phyloP scores from a whole-genome alignment of 1,284 basidiomycete genomes.

The Fomitopsis palustris region DNA sequence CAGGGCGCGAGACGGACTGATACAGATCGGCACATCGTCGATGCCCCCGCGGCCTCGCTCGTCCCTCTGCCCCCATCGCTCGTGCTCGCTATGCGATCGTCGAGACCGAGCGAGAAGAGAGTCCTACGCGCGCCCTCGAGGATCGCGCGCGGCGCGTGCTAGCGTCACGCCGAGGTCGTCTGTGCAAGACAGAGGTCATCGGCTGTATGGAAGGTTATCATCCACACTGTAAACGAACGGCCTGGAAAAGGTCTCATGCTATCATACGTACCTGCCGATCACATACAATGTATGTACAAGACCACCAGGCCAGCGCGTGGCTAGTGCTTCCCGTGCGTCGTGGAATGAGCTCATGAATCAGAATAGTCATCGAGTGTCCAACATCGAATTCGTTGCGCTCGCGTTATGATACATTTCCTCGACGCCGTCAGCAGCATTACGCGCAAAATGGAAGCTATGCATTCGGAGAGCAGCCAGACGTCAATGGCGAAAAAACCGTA shows the following conservation, averaged over 20 bases:
- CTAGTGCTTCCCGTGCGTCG: too few species aligned
- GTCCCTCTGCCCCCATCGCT: too few species aligned
- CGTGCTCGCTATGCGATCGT: too few species aligned
- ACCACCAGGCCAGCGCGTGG: too few species aligned
- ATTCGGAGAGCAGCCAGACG: conserved; percentile 15
- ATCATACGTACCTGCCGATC: too few species aligned
- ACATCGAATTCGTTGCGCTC: background rate
- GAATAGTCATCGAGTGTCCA: too few species aligned
- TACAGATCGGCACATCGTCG: background rate
- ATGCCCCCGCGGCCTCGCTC: background rate
- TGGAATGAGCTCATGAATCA: too few species aligned
- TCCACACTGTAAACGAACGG: too few species aligned
- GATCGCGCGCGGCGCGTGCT: background rate
- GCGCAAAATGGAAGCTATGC: conserved; percentile 9
- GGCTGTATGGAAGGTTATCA: too few species aligned
- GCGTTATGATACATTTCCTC: conserved; percentile 1
- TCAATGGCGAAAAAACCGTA: conserved; percentile 18
- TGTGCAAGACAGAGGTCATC: too few species aligned
- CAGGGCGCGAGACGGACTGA: background rate
- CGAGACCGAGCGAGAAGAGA: background rate
- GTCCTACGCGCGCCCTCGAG: background rate
- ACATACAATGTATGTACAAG: too few species aligned
- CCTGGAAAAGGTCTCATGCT: too few species aligned
- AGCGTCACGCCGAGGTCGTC: background rate
- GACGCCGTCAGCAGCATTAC: background rate